Conservation (phyloP, 495 filamentous ascomycete species). For the Neurospora discreta region DNA sequence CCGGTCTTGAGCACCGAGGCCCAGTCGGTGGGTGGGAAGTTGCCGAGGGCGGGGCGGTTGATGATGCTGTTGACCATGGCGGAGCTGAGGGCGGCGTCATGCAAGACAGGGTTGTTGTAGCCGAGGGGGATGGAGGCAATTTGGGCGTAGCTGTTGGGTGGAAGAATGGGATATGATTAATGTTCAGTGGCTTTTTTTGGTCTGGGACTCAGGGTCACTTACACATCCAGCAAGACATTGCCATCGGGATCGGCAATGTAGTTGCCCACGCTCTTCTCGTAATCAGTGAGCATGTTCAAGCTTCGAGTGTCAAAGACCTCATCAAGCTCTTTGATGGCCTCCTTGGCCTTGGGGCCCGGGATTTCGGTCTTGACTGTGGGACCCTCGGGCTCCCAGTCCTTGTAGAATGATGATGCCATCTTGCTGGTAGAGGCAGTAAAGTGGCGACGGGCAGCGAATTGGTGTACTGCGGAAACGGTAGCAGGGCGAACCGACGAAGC, state of each 20-base stretch:
- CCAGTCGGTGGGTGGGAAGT: constrained; percentile 92
- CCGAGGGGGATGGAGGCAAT: constrained; percentile 96
- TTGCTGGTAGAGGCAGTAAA: constrained; percentile 21
- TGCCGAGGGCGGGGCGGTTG: constrained; percentile 91
- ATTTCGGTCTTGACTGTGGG: constrained; percentile 69
- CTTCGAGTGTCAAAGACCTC: constrained; percentile 87
- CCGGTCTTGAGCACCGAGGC: constrained; percentile 74
- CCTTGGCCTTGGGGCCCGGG: constrained; percentile 71
- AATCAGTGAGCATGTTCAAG: constrained; percentile 88
- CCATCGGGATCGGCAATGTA: constrained; percentile 86
- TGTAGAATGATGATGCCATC: constrained; percentile 43
- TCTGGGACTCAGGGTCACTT: constrained; percentile 24
- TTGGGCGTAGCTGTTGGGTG: constrained; percentile 59
- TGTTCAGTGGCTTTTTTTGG: not conserved
- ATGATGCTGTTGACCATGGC: constrained; percentile 78
- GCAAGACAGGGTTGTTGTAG: constrained; percentile 85
- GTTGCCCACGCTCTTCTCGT: constrained; percentile 58
- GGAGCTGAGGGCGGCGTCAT: constrained; percentile 55
- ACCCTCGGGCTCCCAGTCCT: constrained; percentile 57
- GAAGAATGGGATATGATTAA: not conserved
- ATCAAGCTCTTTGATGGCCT: constrained; percentile 49
- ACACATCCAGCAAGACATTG: constrained; percentile 70
- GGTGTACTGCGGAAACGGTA: not conserved
- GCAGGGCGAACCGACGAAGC: not conserved
- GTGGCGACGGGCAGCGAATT: constrained; percentile 9